Evolutionary conservation across 176 grass and related monocot species (phyloP), one percentile per base, ranked within the genome.

Genomic region (Carex myosuroides): DNA sequence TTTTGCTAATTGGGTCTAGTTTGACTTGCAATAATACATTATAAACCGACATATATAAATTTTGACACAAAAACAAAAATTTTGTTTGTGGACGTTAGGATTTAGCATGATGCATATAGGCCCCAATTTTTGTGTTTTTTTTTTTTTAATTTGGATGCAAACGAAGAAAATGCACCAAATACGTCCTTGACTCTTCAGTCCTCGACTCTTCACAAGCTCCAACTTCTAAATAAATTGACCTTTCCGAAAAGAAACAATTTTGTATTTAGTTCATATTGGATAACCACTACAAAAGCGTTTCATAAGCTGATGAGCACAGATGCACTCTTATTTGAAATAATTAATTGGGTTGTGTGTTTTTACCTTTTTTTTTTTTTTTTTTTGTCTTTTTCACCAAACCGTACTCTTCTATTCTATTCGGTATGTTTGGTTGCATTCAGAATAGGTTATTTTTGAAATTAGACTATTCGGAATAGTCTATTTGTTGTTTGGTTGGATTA

Each of bases 181-280:
- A 17, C 71, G 71, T 16, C 0, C 72, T 76, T 30, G 72, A 30
- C 44, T 76, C 48, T 76, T 30, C 72, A 8, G 6, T 20, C 3
- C 21, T 76, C 8, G 72, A 30, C 44, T 76, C 48, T 76, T 30
- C 72, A 8, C 3, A 62, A 62, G 6, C 60, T 12, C 21, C n/a
- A 55, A 26, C 72, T 22, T 76, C 13, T 55, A 76, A 75, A 55
- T 26, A 76, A 54, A 16, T 55, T 76, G 48, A 6, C 72, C 72
- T 76, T 55, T 76, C 70, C 48, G 3, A 76, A 76, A 76, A 55
- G 72, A 54, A 76, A 76, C 48, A 76, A 76, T 76, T 76, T 76
- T 32, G 72, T 54, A 76, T 70, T 70, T 4, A 53, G 44, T 76
- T 30, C 22, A 8, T 10, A 17, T 13, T 3, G 46, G 46, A 76